These are phyloP conservation scores for Lyophyllum shimeji DNA, from an alignment of 768 basidiomycete genomes.

Conservation along the genomic window DNA sequence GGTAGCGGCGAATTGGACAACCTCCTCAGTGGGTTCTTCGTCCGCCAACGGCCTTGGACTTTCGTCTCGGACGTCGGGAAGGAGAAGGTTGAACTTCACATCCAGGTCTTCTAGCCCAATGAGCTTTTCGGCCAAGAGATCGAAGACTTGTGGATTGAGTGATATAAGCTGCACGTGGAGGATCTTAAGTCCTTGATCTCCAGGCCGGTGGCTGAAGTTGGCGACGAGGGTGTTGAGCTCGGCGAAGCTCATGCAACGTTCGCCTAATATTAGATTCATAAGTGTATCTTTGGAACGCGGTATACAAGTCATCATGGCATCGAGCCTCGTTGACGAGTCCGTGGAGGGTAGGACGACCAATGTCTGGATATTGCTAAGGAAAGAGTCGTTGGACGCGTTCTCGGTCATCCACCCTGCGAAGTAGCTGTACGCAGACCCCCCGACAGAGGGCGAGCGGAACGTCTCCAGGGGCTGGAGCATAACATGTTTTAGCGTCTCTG, in stretches of 20 bases:
- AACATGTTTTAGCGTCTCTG: constrained; percentile 10
- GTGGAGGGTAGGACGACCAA: constrained; percentile 12
- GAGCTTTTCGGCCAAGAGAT: constrained; percentile 21
- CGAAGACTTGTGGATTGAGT: constrained; percentile 23
- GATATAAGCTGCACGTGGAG: constrained; percentile 20
- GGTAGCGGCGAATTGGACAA: background rate
- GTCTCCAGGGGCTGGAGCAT: constrained; percentile 13
- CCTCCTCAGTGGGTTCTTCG: constrained; percentile 6
- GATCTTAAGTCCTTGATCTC: constrained; percentile 15
- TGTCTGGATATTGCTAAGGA: constrained; percentile 11
- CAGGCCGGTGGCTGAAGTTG: constrained; percentile 15
- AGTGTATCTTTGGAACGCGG: constrained; percentile 15
- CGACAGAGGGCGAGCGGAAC: constrained; percentile 11
- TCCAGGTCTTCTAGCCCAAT: constrained; percentile 21
- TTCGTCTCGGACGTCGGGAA: constrained; percentile 10
- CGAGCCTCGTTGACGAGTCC: constrained; percentile 4
- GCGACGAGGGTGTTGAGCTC: constrained; percentile 14
- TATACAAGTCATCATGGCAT: constrained; percentile 5
- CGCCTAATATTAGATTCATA: constrained; percentile 8
- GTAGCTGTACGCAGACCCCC: constrained; percentile 6
- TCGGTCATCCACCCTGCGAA: constrained; percentile 12
- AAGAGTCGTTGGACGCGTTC: background rate
- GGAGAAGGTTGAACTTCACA: constrained; percentile 14
- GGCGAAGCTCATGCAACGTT: constrained; percentile 9
- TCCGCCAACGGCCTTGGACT: constrained; percentile 8